Conservation (phyloP, 495 filamentous ascomycete species). For the Aspergillus sclerotiicarbonarius region DNA sequence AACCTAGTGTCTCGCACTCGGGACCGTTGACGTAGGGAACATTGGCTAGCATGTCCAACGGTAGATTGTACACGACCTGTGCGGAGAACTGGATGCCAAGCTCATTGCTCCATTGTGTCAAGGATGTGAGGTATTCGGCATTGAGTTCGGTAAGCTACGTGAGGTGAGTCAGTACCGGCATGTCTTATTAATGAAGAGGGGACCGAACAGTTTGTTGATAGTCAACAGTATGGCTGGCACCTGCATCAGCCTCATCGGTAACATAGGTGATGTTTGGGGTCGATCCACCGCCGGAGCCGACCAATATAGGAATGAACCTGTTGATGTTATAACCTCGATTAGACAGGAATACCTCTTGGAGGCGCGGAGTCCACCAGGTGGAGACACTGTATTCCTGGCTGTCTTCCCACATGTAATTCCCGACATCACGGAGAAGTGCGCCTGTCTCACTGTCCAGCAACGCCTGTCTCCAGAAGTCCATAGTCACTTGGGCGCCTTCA, state of each 20-base stretch:
- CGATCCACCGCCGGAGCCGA: slow-evolving; percentile 1
- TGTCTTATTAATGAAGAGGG: too few species aligned
- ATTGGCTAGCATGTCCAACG: slow-evolving; percentile 5
- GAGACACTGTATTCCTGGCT: slow-evolving; percentile 19
- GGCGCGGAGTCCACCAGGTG: slow-evolving; percentile 20
- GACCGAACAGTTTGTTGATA: slow-evolving; percentile 16
- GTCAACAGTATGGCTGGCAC: slow-evolving; percentile 23
- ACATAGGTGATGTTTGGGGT: neutral
- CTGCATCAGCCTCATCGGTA: slow-evolving; percentile 20
- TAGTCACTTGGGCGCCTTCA: slow-evolving; percentile 23
- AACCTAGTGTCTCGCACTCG: slow-evolving; percentile 4
- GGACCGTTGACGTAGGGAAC: slow-evolving; percentile 8
- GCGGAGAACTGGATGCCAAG: slow-evolving; percentile 2
- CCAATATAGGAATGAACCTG: slow-evolving; percentile 8
- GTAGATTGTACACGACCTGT: slow-evolving; percentile 8
- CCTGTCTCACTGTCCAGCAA: slow-evolving; percentile 23
- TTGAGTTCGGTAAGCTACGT: neutral
- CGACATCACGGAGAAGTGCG: slow-evolving; percentile 28
- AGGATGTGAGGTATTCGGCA: neutral
- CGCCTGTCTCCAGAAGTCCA: slow-evolving; percentile 30
- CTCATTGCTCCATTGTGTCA: neutral
- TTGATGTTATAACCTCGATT: neutral
- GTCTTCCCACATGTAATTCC: slow-evolving; percentile 32
- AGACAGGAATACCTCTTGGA: slow-evolving; percentile 19
- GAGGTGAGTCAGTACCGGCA: neutral